These are phyloP conservation scores for Xylariales sp. DNA, from an alignment of 2,329 filamentous ascomycete genomes.

Conservation along the genomic window DNA sequence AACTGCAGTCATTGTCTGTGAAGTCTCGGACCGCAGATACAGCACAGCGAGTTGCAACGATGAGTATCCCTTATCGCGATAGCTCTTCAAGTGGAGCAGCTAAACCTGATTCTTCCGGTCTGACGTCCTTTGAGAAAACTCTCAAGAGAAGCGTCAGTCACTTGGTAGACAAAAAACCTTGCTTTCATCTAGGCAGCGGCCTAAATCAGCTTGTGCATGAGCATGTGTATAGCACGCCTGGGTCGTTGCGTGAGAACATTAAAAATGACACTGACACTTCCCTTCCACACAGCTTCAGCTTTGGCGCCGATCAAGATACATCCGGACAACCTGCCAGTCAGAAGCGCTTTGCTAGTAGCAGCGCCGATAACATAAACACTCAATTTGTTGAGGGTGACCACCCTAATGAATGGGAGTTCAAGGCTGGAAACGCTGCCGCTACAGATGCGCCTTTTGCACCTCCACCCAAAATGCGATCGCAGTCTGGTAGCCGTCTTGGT, in stretches of 20 bases:
- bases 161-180: constrained; percentile 29
- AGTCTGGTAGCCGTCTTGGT: constrained; percentile 34
- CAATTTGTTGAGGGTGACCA: constrained; percentile 50
- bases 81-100: constrained; percentile 26
- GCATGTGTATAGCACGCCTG: background rate
- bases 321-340: constrained; percentile 32
- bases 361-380: constrained; percentile 58
- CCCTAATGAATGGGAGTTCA: constrained; percentile 45
- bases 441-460: constrained; percentile 23
- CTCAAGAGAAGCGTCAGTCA: constrained; percentile 33
- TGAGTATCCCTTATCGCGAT: constrained; percentile 1
- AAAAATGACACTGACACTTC: constrained; percentile 27
- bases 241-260: background rate
- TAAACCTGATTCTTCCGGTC: constrained; percentile 2
- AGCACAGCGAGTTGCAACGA: background rate
- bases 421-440: constrained; percentile 36
- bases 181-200: constrained; percentile 6
- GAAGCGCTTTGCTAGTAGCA: constrained; percentile 42
- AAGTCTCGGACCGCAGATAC: constrained; percentile 3
- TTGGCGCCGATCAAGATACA: constrained; percentile 39
- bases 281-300: constrained; percentile 43
- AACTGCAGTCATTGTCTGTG: background rate
- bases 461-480: constrained; percentile 31
- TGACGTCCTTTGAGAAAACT: constrained; percentile 33
- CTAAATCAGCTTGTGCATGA: constrained; percentile 6